A percentile compares a stretch with the other conserved stretches of the same genome.
These are phyloP conservation scores for Colletotrichum sp. DNA, from an alignment of 2,329 filamentous ascomycete species.

Conservation along the genomic window DNA sequence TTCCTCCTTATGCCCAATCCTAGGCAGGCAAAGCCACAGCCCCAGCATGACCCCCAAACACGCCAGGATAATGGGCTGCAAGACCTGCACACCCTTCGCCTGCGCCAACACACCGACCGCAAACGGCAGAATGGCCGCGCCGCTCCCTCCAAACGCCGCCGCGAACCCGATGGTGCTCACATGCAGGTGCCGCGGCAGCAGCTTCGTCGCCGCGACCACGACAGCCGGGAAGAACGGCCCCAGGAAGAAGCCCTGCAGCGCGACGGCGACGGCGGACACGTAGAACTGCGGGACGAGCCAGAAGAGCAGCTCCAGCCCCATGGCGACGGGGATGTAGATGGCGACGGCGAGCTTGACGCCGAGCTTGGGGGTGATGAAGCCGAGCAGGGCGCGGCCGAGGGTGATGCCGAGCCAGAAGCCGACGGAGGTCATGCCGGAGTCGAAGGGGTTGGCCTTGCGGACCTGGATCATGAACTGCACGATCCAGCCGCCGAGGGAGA, in stretches of 20 bases:
- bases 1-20: conserved; percentile 43
- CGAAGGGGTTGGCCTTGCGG: conserved; percentile 69
- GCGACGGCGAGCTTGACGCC: conserved; percentile 71
- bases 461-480: conserved; percentile 83
- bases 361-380: conserved; percentile 74
- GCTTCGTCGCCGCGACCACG: conserved; percentile 72
- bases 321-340: conserved; percentile 68
- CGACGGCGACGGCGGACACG: conserved; percentile 74
- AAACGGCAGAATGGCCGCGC: conserved; percentile 71
- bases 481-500: conserved; percentile 81
- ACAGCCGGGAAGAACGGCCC: conserved; percentile 79
- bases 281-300: conserved; percentile 83
- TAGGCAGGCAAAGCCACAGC: conserved; percentile 52
- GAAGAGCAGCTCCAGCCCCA: conserved; percentile 74
- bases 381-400: conserved; percentile 70
- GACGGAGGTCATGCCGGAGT: conserved; percentile 75
- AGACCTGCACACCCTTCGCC: conserved; percentile 55
- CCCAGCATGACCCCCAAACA: conserved; percentile 47
- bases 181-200: conserved; percentile 74
- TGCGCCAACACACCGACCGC: conserved; percentile 70
- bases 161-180: conserved; percentile 80
- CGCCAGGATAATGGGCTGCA: conserved; percentile 62
- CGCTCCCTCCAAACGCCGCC: conserved; percentile 75
- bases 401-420: conserved; percentile 86
- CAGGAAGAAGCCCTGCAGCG: conserved; percentile 78